A percentile compares a stretch with the other conserved stretches of the same genome.
These are phyloP conservation scores for Penicillium nordicum DNA, from an alignment of 2,329 filamentous ascomycete genomes.

Conservation along the genomic window DNA sequence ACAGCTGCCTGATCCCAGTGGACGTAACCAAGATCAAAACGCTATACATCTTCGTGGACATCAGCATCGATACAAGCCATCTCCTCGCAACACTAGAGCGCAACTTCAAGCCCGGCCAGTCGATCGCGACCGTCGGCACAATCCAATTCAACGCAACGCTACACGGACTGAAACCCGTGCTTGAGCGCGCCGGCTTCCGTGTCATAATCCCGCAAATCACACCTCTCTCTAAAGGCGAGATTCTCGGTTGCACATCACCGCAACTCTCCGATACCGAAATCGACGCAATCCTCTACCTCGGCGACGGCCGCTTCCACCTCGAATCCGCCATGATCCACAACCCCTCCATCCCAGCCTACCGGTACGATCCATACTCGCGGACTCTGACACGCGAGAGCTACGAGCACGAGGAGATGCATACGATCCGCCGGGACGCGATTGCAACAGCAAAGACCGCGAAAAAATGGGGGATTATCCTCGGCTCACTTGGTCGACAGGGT, in stretches of 20 bases:
- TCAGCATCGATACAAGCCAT: slow-evolving; percentile 88
- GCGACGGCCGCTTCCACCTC: slow-evolving; percentile 90
- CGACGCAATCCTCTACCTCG: slow-evolving; percentile 81
- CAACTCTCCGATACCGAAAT: slow-evolving; percentile 59
- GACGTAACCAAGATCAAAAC: slow-evolving; percentile 97
- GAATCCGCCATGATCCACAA: slow-evolving; percentile 99
- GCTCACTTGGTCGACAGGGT: slow-evolving; percentile 86
- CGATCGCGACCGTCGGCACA: slow-evolving; percentile 87
- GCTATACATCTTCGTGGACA: slow-evolving; percentile 96
- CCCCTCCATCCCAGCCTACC: slow-evolving; percentile 81
- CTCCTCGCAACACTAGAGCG: slow-evolving; percentile 80
- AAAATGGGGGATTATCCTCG: slow-evolving; percentile 94
- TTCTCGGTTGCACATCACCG: slow-evolving; percentile 94
- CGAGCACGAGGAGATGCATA: slow-evolving; percentile 86
- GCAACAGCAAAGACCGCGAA: slow-evolving; percentile 67
- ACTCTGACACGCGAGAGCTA: slow-evolving; percentile 89
- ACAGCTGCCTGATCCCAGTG: slow-evolving; percentile 93
- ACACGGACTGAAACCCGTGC: slow-evolving; percentile 72
- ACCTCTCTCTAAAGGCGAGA: slow-evolving; percentile 90
- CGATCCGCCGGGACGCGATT: slow-evolving; percentile 74
- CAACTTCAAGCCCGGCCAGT: slow-evolving; percentile 82
- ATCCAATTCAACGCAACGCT: slow-evolving; percentile 99
- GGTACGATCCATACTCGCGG: slow-evolving; percentile 94
- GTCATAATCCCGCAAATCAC: slow-evolving; percentile 88
- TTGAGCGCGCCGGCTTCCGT: slow-evolving; percentile 80